Conservation (phyloP, 805 yeast species). For the Cyberlindnera misumaiensis region DNA sequence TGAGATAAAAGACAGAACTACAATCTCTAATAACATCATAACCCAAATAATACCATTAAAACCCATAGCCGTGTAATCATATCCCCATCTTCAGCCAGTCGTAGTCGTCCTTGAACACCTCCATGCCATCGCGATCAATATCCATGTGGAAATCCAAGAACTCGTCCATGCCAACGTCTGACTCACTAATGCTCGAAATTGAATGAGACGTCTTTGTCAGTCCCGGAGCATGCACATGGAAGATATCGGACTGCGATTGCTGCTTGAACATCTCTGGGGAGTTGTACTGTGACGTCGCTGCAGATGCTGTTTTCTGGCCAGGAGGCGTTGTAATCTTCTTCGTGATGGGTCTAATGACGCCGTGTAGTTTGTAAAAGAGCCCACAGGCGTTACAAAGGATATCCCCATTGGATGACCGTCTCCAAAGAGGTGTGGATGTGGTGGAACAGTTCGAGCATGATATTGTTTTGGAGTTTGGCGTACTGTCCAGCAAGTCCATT, state of each 20-base stretch:
- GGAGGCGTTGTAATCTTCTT: conserved; percentile 1
- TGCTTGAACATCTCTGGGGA: conserved; percentile 4
- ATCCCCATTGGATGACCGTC: conserved; percentile 83
- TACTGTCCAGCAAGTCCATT: conserved; percentile 6
- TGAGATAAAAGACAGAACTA: no score
- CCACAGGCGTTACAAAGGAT: conserved; percentile 97
- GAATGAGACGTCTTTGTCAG: conserved; percentile 6
- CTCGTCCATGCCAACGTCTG: conserved; percentile 14
- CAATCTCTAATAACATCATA: no score
- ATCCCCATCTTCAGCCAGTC: conserved; percentile 21
- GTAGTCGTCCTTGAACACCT: conserved; percentile 15
- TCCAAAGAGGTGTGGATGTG: conserved; percentile 89
- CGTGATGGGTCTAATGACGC: conserved; percentile 70
- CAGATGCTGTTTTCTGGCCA: conserved; percentile 1
- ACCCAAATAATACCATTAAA: no score
- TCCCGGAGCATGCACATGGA: not conserved
- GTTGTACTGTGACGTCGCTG: conserved; percentile 1
- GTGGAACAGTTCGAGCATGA: conserved; percentile 84
- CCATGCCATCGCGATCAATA: conserved; percentile 5
- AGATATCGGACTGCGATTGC: conserved; percentile 4
- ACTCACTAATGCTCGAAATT: conserved; percentile 11
- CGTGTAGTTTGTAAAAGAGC: conserved; percentile 82
- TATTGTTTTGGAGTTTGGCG: conserved; percentile 5
- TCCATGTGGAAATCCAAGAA: conserved; percentile 12
- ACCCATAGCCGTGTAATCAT: conserved; percentile 3